A percentile compares a stretch with the other conserved stretches of the same genome.
phyloP scores from a whole-genome alignment of 2,329 filamentous ascomycete species.

The Pseudofabraea citricarpa region DNA sequence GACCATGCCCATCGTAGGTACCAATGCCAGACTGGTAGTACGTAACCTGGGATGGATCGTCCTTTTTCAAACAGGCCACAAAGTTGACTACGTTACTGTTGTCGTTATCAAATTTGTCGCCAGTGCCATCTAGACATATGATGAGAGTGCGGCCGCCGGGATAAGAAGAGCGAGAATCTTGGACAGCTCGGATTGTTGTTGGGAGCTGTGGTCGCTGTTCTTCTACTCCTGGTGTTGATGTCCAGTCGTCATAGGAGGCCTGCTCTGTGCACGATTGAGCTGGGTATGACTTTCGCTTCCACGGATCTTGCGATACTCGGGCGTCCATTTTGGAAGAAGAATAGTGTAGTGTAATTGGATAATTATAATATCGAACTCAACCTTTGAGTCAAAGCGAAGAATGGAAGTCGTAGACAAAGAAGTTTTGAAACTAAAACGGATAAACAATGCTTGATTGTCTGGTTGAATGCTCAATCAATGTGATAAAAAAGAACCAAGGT shows the following conservation, averaged over 20 bases:
- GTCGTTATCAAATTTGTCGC: conserved; percentile 36
- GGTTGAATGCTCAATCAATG: no score
- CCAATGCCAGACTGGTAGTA: conserved; percentile 43
- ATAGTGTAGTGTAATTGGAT: no score
- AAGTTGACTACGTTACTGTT: conserved; percentile 41
- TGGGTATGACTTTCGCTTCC: conserved; percentile 14
- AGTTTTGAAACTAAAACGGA: no score
- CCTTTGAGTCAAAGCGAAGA: no score
- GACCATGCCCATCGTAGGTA: conserved; percentile 35
- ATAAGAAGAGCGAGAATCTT: conserved; percentile 6
- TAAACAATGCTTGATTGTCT: no score
- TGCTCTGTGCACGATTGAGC: conserved; percentile 10
- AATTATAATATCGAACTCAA: no score
- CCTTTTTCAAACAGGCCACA: conserved; percentile 38
- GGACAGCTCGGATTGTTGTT: conserved; percentile 10
- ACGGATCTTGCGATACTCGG: conserved; percentile 4
- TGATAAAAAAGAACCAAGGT: no score
- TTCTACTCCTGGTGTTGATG: conserved; percentile 4
- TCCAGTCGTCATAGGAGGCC: conserved; percentile 5
- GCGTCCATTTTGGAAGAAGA: no score
- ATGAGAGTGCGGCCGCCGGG: conserved; percentile 24
- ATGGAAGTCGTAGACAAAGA: no score
- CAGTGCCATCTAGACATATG: conserved; percentile 39
- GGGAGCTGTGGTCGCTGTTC: conserved; percentile 8
- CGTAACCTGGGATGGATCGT: conserved; percentile 31